phyloP scores from a whole-genome alignment of 2,329 filamentous ascomycete genomes.

The Alternaria tenuissima region DNA sequence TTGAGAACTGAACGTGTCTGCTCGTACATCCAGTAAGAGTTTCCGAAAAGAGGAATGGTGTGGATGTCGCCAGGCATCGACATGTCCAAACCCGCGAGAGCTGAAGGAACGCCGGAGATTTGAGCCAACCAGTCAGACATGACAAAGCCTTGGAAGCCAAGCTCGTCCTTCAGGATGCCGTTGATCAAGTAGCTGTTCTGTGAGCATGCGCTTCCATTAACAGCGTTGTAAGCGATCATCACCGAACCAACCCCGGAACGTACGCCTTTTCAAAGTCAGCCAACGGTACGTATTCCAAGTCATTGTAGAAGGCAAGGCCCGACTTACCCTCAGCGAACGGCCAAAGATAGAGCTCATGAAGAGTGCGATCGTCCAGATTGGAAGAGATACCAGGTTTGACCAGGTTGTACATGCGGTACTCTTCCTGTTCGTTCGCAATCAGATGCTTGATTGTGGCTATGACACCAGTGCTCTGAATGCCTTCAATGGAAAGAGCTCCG shows the following conservation, averaged over 20 bases:
- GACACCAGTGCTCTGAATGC: conserved; percentile 75
- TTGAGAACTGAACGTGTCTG: conserved; percentile 82
- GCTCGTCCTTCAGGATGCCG: conserved; percentile 82
- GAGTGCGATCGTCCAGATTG: conserved; percentile 78
- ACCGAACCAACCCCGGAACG: conserved; percentile 78
- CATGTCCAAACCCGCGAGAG: conserved; percentile 85
- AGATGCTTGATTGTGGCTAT: conserved; percentile 76
- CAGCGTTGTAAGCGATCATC: conserved; percentile 79
- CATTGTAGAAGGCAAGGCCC: background rate
- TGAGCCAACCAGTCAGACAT: conserved; percentile 91
- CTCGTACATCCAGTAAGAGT: conserved; percentile 73
- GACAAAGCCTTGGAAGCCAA: conserved; percentile 75
- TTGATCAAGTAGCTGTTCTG: conserved; percentile 84
- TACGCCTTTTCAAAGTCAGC: conserved; percentile 54
- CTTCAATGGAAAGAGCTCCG: conserved; percentile 78
- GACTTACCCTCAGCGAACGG: conserved; percentile 74
- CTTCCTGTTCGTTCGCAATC: conserved; percentile 76
- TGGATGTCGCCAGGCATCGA: conserved; percentile 77
- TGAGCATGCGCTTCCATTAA: conserved; percentile 65
- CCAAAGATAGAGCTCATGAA: conserved; percentile 85
- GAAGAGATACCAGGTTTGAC: conserved; percentile 49
- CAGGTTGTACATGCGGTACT: conserved; percentile 56
- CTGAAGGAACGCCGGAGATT: conserved; percentile 78
- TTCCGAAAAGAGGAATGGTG: conserved; percentile 51
- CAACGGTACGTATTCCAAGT: background rate